Evolutionary conservation across 257 asterid genomes (phyloP).

Genomic region (Solanum dulcamara): DNA sequence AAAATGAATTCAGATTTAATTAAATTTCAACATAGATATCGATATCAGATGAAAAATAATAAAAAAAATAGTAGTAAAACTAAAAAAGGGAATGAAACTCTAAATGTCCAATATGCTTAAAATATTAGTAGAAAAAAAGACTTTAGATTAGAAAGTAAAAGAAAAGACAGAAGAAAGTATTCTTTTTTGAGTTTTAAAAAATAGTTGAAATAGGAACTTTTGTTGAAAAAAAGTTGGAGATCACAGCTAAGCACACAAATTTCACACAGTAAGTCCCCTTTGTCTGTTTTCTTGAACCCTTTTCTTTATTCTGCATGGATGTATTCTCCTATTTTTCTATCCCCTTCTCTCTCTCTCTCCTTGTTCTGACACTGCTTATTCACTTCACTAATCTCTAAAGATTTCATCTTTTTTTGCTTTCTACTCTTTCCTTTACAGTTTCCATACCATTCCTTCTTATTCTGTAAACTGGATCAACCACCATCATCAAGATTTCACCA

Average conservation of each 20-base stretch:
- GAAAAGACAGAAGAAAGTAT: not conserved
- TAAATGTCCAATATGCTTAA: not conserved
- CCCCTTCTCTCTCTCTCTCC: not conserved
- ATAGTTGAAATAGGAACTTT: not conserved
- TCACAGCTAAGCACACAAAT: not conserved
- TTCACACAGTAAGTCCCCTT: not conserved
- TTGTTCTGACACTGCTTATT: not conserved
- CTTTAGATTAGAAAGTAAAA: not conserved
- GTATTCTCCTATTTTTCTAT: not conserved
- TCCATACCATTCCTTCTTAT: not conserved
- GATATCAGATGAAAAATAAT: no score
- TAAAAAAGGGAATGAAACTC: no score
- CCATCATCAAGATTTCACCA: not conserved
- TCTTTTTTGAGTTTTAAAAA: not conserved
- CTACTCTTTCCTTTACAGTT: not conserved
- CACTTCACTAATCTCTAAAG: constrained; percentile 1
- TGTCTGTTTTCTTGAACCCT: not conserved
- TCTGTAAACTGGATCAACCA: not conserved
- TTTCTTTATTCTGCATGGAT: not conserved
- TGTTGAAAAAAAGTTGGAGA: not conserved
- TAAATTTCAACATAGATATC: no score
- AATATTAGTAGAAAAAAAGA: not conserved
- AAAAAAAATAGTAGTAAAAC: no score
- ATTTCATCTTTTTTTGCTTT: not conserved
- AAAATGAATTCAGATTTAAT: no score